phyloP scores from a whole-genome alignment of 192 early-diverging fungal genomes.

The Dissophora globulifera region DNA sequence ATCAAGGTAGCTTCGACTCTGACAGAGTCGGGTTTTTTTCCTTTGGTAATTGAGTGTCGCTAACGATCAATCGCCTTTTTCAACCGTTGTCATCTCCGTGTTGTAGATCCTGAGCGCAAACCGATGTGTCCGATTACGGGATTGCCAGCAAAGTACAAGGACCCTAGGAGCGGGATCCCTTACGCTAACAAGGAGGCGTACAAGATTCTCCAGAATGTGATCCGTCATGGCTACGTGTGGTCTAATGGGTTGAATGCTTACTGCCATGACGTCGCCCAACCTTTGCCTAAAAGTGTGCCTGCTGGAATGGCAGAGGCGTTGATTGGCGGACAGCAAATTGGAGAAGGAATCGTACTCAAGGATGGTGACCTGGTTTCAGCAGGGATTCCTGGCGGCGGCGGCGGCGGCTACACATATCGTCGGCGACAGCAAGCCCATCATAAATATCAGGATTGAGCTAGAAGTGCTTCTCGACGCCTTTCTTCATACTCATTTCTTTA shows the following conservation, averaged over 20 bases:
- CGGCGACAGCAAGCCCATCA: slow-evolving; percentile 24
- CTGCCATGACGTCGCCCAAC: slow-evolving; percentile 49
- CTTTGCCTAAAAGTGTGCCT: slow-evolving; percentile 39
- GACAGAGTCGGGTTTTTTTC: too few species aligned
- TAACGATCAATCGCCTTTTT: neutral
- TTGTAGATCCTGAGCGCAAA: slow-evolving; percentile 43
- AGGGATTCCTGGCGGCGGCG: slow-evolving; percentile 38
- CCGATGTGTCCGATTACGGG: slow-evolving; percentile 71
- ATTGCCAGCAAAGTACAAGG: slow-evolving; percentile 65
- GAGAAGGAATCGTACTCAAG: slow-evolving; percentile 43
- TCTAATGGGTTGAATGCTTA: slow-evolving; percentile 55
- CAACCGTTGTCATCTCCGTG: neutral
- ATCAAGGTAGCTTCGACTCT: too few species aligned
- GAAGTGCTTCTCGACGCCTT: too few species aligned
- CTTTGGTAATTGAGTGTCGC: too few species aligned
- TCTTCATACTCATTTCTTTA: neutral
- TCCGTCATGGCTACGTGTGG: slow-evolving; percentile 66
- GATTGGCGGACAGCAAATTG: slow-evolving; percentile 46
- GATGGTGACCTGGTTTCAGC: slow-evolving; percentile 45
- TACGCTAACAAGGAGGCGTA: slow-evolving; percentile 72
- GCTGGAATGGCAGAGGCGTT: slow-evolving; percentile 48
- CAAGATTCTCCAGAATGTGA: slow-evolving; percentile 55
- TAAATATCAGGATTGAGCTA: too few species aligned
- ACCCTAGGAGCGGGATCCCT: slow-evolving; percentile 66
- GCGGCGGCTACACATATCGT: slow-evolving; percentile 46